Percentiles rank a stretch among this genome's conserved stretches.
Conservation (phyloP, 2,329 filamentous ascomycete genomes). For the Aspergillus bombycis region DNA sequence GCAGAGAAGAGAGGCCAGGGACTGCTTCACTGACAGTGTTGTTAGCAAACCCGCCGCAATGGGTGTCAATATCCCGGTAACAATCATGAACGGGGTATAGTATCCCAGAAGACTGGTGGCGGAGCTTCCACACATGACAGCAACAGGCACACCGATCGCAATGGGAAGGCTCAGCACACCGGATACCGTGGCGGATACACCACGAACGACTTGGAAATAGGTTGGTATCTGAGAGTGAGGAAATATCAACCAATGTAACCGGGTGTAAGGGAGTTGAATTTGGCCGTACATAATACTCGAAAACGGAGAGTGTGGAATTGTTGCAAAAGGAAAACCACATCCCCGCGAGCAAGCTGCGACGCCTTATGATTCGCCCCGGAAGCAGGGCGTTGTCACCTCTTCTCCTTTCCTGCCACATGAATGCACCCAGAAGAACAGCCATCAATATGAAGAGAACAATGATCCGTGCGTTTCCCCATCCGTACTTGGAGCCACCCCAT, state of each 20-base stretch:
- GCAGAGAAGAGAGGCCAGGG: constrained; percentile 26
- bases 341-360: constrained; percentile 8
- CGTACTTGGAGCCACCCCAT: constrained; percentile 40
- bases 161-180: constrained; percentile 32
- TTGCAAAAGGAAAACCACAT: constrained; percentile 8
- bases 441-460: constrained; percentile 51
- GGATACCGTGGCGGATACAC: constrained; percentile 26
- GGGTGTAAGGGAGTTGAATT: not conserved
- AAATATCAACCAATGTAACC: constrained; percentile 25
- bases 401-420: not conserved
- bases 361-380: constrained; percentile 5
- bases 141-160: constrained; percentile 24
- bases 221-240: constrained; percentile 5
- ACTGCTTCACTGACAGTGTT: constrained; percentile 21
- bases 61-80: constrained; percentile 20
- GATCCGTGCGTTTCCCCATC: constrained; percentile 44
- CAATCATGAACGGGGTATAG: constrained; percentile 33
- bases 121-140: constrained; percentile 22
- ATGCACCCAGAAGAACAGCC: constrained; percentile 32
- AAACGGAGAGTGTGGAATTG: constrained; percentile 2
- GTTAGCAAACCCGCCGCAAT: constrained; percentile 33
- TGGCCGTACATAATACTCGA: constrained; percentile 8
- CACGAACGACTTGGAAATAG: constrained; percentile 36
- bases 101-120: constrained; percentile 27
- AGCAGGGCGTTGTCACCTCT: constrained; percentile 9